phyloP scores from a whole-genome alignment of 345 rosid genomes.

The Turnera subulata region DNA sequence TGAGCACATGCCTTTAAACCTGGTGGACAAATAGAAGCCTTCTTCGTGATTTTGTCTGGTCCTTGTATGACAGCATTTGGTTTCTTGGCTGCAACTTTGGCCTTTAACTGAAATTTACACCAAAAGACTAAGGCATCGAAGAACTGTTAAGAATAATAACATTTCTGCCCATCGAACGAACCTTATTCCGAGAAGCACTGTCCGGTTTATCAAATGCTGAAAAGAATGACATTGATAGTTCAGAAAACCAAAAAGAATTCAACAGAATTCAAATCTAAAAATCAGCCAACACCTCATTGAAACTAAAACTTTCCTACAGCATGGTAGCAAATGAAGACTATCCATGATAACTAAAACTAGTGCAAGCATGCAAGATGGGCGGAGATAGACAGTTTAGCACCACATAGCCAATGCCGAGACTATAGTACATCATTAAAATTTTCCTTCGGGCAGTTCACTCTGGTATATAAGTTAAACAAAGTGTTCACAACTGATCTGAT shows the following conservation, averaged over 20 bases:
- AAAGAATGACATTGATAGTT: conserved; percentile 14
- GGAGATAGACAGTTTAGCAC: neutral
- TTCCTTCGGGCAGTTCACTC: too few relatives aligned
- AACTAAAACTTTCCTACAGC: too few relatives aligned
- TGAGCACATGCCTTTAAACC: conserved; percentile 37
- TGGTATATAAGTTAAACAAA: too few relatives aligned
- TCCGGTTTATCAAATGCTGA: conserved; percentile 46
- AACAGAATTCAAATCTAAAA: too few relatives aligned
- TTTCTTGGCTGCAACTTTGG: conserved; percentile 43
- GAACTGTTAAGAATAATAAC: conserved; percentile 1
- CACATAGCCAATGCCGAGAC: neutral
- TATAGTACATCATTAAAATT: too few relatives aligned
- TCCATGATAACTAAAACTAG: neutral
- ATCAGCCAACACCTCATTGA: too few relatives aligned
- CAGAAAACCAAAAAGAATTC: neutral
- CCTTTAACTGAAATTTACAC: conserved; percentile 37
- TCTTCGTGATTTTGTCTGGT: conserved; percentile 41
- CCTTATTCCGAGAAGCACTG: conserved; percentile 44
- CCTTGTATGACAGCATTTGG: conserved; percentile 40
- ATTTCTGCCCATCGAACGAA: conserved; percentile 22
- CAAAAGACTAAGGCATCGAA: conserved; percentile 2
- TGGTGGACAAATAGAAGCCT: conserved; percentile 38
- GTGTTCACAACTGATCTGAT: too few relatives aligned
- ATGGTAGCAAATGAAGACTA: neutral
- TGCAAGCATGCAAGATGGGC: neutral